Base-by-base conservation (phyloP, 2,329 filamentous ascomycete species). In the Aotearoamyces nothofagi region DNA sequence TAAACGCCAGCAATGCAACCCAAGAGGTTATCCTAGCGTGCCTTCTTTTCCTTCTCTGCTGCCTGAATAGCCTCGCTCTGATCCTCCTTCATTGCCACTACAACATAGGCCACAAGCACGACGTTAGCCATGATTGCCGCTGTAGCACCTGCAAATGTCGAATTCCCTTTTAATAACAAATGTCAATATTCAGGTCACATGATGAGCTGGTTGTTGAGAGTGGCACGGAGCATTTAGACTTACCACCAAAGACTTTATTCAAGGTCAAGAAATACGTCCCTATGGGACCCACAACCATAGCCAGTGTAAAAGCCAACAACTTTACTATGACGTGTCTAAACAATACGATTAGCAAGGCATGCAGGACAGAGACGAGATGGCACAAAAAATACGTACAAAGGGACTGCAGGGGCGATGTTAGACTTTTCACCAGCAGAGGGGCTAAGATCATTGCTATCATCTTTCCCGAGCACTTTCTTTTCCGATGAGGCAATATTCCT, bases 1-100 rank as follows among this genome's bases (percentile, higher is more conserved):
- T n/a, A n/a, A n/a, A n/a, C n/a, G n/a, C n/a, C n/a, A n/a, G n/a
- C n/a, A n/a, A n/a, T n/a, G n/a, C n/a, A n/a, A n/a, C n/a, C n/a
- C n/a, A n/a, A n/a, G n/a, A n/a, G n/a, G n/a, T n/a, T n/a, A n/a
- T n/a, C n/a, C n/a, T n/a, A n/a, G n/a, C n/a, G n/a, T n/a, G n/a
- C n/a, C 26, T 58, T 52, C 27, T 46, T 54, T 41, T 61, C 61
- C 45, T 58, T 59, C 35, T 60, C 59, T 8, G 53, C 56, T 29
- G 54, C 55, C 30, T 55, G 49, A 29, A 45, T 27, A 6, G 39
- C 36, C 20, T 51, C 47, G 8, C 53, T 55, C 34, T 68, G 61
- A 46, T 96, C 90, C 52, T 98, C 90, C 36, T 67, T 74, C 68
- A 93, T 86, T 4, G 90, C 90, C 12, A 93, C 82, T 32, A 94